Evolutionary conservation across 176 grass and related monocot genomes (phyloP).

Genomic region (Aegilops tauschii): DNA sequence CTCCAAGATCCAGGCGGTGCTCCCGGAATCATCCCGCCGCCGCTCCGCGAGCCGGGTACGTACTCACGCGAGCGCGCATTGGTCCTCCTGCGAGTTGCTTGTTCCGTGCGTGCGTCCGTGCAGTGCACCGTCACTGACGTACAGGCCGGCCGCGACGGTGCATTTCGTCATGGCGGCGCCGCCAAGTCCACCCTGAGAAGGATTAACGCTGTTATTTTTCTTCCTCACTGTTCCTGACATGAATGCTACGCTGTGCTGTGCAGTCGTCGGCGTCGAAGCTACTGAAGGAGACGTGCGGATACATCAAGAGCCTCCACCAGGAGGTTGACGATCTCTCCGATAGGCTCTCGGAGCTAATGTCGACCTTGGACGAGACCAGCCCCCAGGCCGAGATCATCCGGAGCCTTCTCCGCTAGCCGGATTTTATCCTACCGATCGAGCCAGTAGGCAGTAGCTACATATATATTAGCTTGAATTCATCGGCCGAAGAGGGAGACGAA

Average conservation of each 20-base stretch:
- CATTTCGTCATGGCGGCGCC: constrained; percentile 24
- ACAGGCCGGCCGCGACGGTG: not conserved
- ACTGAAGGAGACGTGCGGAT: constrained; percentile 92
- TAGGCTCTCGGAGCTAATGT: constrained; percentile 69
- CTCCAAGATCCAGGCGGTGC: constrained; percentile 78
- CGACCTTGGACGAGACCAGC: constrained; percentile 68
- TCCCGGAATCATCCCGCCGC: constrained; percentile 73
- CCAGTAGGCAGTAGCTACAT: not conserved
- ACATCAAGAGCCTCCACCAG: constrained; percentile 85
- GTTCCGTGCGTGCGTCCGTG: not conserved
- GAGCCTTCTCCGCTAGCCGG: constrained; percentile 57
- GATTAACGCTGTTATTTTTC: not conserved
- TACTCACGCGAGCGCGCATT: not conserved
- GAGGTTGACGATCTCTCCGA: constrained; percentile 85
- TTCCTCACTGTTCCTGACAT: not conserved
- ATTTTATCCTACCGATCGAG: not conserved
- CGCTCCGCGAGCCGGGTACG: constrained; percentile 59
- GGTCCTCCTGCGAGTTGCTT: not conserved
- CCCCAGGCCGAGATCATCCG: constrained; percentile 83
- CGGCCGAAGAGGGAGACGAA: not conserved
- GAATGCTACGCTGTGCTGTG: not conserved
- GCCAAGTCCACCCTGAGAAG: not conserved
- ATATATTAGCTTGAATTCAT: constrained; percentile 5
- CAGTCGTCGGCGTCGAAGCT: constrained; percentile 84
- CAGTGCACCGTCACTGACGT: not conserved